A percentile compares a stretch with the other conserved stretches of the same genome.
These are phyloP conservation scores for Ulota crispa DNA, from an alignment of 225 moss, liverwort and hornwort genomes.

Conservation along the genomic window DNA sequence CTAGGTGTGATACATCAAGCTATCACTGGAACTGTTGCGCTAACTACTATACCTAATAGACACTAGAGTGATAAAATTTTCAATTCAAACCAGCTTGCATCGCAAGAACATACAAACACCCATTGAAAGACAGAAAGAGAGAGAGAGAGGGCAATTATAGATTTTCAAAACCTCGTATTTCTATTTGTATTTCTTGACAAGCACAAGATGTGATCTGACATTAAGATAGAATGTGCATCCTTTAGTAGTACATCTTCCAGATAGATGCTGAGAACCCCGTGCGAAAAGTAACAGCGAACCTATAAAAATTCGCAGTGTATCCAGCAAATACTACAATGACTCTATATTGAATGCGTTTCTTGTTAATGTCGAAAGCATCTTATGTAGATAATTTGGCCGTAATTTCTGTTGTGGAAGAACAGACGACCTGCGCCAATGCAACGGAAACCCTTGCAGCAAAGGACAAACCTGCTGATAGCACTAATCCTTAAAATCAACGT, in stretches of 20 bases:
- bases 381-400: not conserved
- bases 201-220: constrained; percentile 12
- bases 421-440: constrained; percentile 6
- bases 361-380: not conserved
- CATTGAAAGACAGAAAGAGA: not conserved
- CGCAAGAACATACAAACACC: not conserved
- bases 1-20: not conserved
- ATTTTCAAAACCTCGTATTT: constrained; percentile 14
- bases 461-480: not conserved
- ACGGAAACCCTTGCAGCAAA: constrained; percentile 3
- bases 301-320: constrained; percentile 22
- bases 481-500: not conserved
- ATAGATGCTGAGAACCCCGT: constrained; percentile 20
- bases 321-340: constrained; percentile 12
- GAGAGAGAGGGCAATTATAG: not conserved
- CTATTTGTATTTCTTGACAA: not conserved
- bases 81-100: constrained; percentile 7
- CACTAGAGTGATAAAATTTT: not conserved
- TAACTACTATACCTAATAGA: not conserved
- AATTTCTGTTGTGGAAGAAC: not conserved
- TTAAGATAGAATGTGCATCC: constrained; percentile 20
- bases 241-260: constrained; percentile 13
- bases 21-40: not conserved
- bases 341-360: not conserved
- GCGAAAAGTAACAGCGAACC: constrained; percentile 26